Percentiles rank a stretch among this genome's conserved stretches.
phyloP scores from a whole-genome alignment of 139 green algal genomes.

The Eudorina sp. region DNA sequence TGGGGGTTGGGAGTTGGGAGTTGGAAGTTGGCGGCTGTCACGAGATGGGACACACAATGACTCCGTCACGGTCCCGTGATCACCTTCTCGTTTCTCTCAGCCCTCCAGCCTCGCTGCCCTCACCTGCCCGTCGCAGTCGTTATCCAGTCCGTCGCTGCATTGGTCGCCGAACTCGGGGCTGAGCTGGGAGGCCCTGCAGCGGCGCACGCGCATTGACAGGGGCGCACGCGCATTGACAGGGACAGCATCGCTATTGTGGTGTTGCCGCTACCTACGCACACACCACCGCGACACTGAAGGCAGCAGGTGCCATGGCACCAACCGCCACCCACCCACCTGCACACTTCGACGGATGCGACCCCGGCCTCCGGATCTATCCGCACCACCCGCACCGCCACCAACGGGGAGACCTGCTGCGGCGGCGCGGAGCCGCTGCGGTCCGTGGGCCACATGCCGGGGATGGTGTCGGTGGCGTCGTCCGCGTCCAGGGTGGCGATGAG shows the following conservation, averaged over 20 bases:
- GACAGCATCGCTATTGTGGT: not conserved
- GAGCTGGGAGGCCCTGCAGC: not conserved
- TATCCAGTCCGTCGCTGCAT: conserved; percentile 1
- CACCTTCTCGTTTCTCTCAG: no score
- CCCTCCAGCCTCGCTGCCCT: no score
- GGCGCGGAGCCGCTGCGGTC: not conserved
- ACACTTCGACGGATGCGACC: not conserved
- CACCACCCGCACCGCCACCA: conserved; percentile 4
- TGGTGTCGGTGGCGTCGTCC: not conserved
- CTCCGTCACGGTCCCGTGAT: no score
- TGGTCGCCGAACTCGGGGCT: not conserved
- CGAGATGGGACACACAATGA: no score
- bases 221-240: no score
- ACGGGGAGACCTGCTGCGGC: not conserved
- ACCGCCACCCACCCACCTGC: not conserved
- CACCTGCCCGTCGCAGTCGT: conserved; percentile 4
- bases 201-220: no score
- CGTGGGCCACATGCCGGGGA: not conserved
- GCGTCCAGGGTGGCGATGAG: not conserved
- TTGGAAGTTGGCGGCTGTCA: no score
- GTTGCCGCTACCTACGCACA: no score
- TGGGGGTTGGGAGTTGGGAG: no score
- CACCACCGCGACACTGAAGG: no score
- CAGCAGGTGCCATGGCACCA: no score
- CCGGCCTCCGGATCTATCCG: not conserved